Percentiles rank a stretch among this genome's conserved stretches.
Conservation (phyloP, 139 green algal genomes). For the Zygnema cylindricum region DNA sequence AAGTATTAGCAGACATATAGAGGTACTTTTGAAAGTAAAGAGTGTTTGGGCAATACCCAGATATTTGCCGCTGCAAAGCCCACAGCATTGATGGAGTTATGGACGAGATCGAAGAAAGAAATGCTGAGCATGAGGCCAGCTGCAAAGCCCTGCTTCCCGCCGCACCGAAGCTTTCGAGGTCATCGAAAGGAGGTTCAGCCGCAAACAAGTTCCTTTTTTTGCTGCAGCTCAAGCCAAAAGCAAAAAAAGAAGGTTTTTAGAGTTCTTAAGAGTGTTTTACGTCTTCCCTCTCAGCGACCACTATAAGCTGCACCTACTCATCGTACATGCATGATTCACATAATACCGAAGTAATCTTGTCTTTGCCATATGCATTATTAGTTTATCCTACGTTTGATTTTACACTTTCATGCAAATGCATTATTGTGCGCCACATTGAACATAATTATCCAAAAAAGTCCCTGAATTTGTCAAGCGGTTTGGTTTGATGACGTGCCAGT, state of each 20-base stretch:
- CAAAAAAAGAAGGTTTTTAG: neutral
- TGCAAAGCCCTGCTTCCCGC: conserved; percentile 71
- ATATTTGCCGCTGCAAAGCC: conserved; percentile 69
- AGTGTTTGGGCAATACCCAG: conserved; percentile 53
- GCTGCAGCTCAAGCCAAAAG: neutral
- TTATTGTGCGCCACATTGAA: no score
- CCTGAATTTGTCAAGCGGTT: no score
- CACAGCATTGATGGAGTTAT: conserved; percentile 70
- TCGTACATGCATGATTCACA: no score
- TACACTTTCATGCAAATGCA: no score
- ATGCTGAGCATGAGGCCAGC: conserved; percentile 81
- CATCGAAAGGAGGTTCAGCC: neutral
- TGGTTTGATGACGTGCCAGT: no score
- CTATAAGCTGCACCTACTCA: neutral
- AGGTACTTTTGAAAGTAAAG: no score
- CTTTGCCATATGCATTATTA: no score
- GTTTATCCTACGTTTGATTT: no score
- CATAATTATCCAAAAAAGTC: no score
- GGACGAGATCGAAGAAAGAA: conserved; percentile 77
- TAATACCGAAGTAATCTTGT: no score
- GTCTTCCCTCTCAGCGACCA: neutral
- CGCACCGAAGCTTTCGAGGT: neutral
- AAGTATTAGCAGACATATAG: no score
- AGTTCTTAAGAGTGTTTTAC: neutral
- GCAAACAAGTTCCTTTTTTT: neutral